Conservation (phyloP, 1,139 yeast genomes). For the Magnusiomyces sp. region DNA sequence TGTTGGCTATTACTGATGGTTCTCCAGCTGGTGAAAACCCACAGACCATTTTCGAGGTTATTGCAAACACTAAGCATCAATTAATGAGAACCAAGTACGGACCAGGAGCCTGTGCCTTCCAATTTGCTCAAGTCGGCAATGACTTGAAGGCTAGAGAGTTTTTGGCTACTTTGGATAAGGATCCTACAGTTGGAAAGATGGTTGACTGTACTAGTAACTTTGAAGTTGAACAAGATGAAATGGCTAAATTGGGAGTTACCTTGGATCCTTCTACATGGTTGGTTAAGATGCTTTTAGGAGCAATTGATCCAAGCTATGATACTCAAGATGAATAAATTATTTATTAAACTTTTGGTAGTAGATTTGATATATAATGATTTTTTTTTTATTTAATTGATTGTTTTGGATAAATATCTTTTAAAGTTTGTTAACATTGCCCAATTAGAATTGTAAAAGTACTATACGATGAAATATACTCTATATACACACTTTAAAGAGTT, state of each 20-base stretch:
- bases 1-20: slow-evolving; percentile 29
- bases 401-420: neutral
- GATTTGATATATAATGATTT: neutral
- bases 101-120: slow-evolving; percentile 28
- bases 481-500: too few species aligned
- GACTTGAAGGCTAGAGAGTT: slow-evolving; percentile 29
- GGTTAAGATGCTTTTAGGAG: slow-evolving; percentile 27
- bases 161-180: slow-evolving; percentile 25
- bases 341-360: neutral
- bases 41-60: slow-evolving; percentile 21
- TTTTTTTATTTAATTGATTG: neutral
- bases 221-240: slow-evolving; percentile 30
- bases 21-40: slow-evolving; percentile 29
- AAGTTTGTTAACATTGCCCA: too few species aligned
- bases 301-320: slow-evolving; percentile 27
- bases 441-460: too few species aligned
- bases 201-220: slow-evolving; percentile 29
- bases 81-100: slow-evolving; percentile 23
- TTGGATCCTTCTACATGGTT: slow-evolving; percentile 29
- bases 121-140: slow-evolving; percentile 30
- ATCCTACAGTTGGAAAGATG: slow-evolving; percentile 25
- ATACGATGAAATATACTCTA: too few species aligned
- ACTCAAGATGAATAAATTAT: slow-evolving; percentile 23
- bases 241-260: slow-evolving; percentile 27
- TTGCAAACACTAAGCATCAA: slow-evolving; percentile 23